phyloP scores from a whole-genome alignment of 805 yeast species.

The Teunomyces tritomae region DNA sequence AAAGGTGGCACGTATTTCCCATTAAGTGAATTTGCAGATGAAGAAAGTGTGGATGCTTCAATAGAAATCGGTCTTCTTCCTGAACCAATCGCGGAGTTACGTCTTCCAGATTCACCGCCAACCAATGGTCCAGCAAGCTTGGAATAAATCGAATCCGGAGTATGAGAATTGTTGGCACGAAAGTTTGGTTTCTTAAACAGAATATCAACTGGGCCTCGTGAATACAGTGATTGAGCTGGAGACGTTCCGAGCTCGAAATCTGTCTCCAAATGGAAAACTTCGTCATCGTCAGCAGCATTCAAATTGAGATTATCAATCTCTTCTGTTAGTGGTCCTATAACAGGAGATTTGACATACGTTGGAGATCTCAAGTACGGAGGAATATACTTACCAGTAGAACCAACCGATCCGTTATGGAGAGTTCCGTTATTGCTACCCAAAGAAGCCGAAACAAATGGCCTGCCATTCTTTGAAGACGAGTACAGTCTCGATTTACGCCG shows the following conservation, averaged over 20 bases:
- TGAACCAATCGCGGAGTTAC: constrained; percentile 6
- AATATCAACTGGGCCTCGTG: constrained; percentile 5
- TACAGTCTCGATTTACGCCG: constrained; percentile 13
- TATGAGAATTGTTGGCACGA: constrained; percentile 6
- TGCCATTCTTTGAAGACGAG: constrained; percentile 7
- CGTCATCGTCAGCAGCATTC: constrained; percentile 24
- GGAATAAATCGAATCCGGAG: constrained; percentile 3
- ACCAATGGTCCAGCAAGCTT: not conserved
- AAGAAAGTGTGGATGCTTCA: constrained; percentile 8
- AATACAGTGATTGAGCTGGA: not conserved
- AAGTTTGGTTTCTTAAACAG: constrained; percentile 15
- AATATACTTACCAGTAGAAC: constrained; percentile 32
- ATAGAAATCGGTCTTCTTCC: constrained; percentile 6
- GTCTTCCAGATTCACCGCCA: constrained; percentile 1
- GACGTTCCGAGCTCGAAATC: constrained; percentile 24
- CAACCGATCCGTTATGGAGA: constrained; percentile 1
- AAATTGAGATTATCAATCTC: constrained; percentile 34
- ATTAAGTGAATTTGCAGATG: constrained; percentile 17
- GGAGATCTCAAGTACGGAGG: constrained; percentile 46
- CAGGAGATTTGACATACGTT: constrained; percentile 29
- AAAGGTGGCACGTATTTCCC: constrained; percentile 77
- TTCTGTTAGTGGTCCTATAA: constrained; percentile 32
- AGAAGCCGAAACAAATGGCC: not conserved
- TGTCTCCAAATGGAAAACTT: constrained; percentile 43
- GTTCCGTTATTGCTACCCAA: not conserved